Evolutionary conservation across 371 early-diverging fungal species (phyloP).

Genomic region (Mucor racemosus): DNA sequence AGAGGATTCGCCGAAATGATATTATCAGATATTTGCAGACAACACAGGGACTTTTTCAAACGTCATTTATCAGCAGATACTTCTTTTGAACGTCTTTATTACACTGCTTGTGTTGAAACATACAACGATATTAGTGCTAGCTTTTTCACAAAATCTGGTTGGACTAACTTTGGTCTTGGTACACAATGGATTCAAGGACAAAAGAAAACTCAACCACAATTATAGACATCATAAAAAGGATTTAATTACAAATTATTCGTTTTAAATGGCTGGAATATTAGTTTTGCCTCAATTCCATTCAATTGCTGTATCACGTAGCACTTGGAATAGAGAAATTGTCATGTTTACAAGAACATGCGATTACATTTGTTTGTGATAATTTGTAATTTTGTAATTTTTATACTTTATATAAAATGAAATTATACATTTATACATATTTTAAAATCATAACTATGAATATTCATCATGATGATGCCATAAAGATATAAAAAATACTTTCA

Average conservation of each 20-base stretch:
- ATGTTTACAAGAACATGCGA: background rate
- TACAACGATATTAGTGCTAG: conserved; percentile 12
- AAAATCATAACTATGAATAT: no score
- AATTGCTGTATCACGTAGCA: background rate
- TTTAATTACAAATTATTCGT: background rate
- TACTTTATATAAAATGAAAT: no score
- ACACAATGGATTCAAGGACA: conserved; percentile 5
- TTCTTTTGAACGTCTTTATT: background rate
- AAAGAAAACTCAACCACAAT: background rate
- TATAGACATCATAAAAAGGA: background rate
- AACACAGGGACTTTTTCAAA: conserved; percentile 5
- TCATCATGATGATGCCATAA: background rate
- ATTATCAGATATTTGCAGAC: conserved; percentile 2
- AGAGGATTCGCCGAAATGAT: conserved; percentile 14
- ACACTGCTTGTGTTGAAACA: conserved; percentile 12
- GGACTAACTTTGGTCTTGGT: background rate
- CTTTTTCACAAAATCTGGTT: conserved; percentile 15
- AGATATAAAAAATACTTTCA: no score
- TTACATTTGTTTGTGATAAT: background rate
- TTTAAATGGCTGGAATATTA: background rate
- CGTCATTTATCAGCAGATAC: background rate
- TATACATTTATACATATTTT: background rate
- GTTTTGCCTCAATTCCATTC: background rate
- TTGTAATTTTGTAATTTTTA: background rate
- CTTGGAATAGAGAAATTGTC: background rate